Conservation (phyloP, 345 rosid genomes). For the Citrus medica region DNA sequence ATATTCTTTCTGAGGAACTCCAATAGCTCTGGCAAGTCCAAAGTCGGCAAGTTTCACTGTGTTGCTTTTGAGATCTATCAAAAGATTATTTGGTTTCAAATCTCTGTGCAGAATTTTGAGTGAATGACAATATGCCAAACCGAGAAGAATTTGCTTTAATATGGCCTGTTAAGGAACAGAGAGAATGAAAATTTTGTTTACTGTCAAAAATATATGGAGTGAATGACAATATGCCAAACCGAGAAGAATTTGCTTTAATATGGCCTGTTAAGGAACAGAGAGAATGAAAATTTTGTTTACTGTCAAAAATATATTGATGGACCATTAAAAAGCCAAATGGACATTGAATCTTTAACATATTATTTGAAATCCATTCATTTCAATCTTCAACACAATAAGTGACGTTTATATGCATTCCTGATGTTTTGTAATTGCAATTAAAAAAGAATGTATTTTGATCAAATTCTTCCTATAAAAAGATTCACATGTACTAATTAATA, state of each 20-base stretch:
- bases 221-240: constrained; percentile 42
- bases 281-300: not conserved
- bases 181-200: not conserved
- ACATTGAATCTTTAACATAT: not conserved
- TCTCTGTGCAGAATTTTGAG: constrained; percentile 48
- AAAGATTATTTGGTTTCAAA: constrained; percentile 48
- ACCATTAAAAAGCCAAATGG: not conserved
- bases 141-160: constrained; percentile 9
- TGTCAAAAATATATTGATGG: not conserved
- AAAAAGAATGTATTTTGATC: not conserved
- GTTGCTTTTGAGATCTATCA: constrained; percentile 42
- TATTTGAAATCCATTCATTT: not conserved
- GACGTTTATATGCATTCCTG: not conserved
- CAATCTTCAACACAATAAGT: not conserved
- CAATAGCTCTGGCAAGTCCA: constrained; percentile 48
- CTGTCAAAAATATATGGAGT: too few species aligned
- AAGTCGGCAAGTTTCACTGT: constrained; percentile 53
- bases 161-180: not conserved
- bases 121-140: constrained; percentile 43
- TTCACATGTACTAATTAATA: not conserved
- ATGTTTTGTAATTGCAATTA: not conserved
- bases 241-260: constrained; percentile 10
- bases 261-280: not conserved
- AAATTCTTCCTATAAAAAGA: not conserved
- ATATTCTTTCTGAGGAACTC: constrained; percentile 32